Conservation (phyloP, 305 asterid genomes). For the Fraxinus platypoda region DNA sequence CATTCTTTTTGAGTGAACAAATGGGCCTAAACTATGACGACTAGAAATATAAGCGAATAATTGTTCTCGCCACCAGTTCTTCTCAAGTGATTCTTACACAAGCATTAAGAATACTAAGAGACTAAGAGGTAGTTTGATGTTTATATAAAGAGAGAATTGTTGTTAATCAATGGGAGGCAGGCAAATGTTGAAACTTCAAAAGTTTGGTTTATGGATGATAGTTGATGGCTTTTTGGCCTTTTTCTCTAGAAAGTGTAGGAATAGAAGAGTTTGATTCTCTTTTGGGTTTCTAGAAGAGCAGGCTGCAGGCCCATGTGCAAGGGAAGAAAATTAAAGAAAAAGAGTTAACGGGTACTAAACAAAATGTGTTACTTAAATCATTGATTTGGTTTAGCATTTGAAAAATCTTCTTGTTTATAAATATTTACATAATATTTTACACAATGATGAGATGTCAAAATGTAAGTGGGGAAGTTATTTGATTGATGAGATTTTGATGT, state of each 20-base stretch:
- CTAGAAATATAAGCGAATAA: too few species aligned
- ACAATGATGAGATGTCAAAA: too few species aligned
- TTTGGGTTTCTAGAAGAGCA: conserved; percentile 35
- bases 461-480: too few species aligned
- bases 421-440: too few species aligned
- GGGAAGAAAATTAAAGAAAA: background rate
- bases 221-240: background rate
- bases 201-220: background rate
- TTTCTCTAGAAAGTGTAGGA: conserved; percentile 24
- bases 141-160: conserved; percentile 16
- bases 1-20: conserved; percentile 22
- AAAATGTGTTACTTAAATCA: background rate
- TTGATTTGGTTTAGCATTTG: background rate
- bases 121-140: background rate
- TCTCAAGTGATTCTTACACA: conserved; percentile 20
- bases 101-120: background rate
- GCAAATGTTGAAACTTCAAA: conserved; percentile 23
- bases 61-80: background rate
- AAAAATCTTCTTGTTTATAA: too few species aligned
- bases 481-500: too few species aligned
- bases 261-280: conserved; percentile 18
- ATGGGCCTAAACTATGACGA: too few species aligned
- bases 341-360: background rate
- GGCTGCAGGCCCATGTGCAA: background rate
- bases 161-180: conserved; percentile 19